Evolutionary conservation across 176 grass and related monocot species (phyloP).

Genomic region (Saccharum officinarum): DNA sequence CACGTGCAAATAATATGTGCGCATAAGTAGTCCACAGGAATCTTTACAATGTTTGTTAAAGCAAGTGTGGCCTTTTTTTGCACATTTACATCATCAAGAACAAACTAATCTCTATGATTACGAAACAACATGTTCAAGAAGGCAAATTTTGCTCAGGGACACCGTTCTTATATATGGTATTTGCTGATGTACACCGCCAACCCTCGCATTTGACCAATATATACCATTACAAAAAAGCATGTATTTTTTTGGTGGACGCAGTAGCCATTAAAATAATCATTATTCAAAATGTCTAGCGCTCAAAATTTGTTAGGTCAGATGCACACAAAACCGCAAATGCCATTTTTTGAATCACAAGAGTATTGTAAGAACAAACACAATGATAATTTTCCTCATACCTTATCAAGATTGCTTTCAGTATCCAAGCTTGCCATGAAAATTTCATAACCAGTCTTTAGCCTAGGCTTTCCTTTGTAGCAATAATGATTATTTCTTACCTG

Average conservation of each 20-base stretch:
- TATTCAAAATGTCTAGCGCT: not conserved
- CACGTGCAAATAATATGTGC: not conserved
- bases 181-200: not conserved
- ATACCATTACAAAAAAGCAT: not conserved
- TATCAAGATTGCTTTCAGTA: slow-evolving; percentile 57
- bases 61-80: too few relatives aligned
- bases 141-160: not conserved
- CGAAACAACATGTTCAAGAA: not conserved
- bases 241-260: not conserved
- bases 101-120: not conserved
- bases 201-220: not conserved
- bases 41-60: not conserved
- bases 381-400: slow-evolving; percentile 34
- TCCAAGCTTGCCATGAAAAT: slow-evolving; percentile 59
- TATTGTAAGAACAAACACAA: not conserved
- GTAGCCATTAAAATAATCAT: not conserved
- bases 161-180: not conserved
- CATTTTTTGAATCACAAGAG: not conserved
- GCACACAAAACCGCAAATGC: not conserved
- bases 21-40: not conserved
- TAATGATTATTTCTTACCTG: slow-evolving; percentile 64
- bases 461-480: slow-evolving; percentile 72
- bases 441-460: slow-evolving; percentile 57
- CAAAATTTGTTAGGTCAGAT: not conserved
- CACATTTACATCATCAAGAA: not conserved